phyloP scores from a whole-genome alignment of 345 rosid species.

The Gossypium arboreum region DNA sequence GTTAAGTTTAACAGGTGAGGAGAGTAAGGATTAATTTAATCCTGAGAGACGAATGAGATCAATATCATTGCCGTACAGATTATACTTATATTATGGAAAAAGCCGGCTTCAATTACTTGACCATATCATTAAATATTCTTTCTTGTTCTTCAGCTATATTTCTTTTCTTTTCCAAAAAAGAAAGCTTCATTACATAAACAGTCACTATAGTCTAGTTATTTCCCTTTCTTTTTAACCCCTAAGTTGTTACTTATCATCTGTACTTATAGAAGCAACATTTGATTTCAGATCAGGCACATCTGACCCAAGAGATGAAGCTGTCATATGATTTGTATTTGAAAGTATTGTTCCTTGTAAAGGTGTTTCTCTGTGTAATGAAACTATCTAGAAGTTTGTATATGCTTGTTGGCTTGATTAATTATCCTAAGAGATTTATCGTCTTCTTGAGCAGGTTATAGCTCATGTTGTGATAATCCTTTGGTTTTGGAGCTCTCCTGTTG shows the following conservation, averaged over 20 bases:
- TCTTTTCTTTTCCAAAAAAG: not conserved
- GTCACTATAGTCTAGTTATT: not conserved
- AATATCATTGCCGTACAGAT: not conserved
- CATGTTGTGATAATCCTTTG: not conserved
- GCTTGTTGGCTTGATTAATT: not conserved
- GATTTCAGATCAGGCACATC: conserved; percentile 50
- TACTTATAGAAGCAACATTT: conserved; percentile 16
- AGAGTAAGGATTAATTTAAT: not conserved
- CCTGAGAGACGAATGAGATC: not conserved
- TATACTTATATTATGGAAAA: not conserved
- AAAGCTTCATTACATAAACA: not conserved
- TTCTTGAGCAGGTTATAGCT: not conserved
- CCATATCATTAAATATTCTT: not conserved
- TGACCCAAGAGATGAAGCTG: conserved; percentile 42
- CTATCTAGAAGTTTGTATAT: not conserved
- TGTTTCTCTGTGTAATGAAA: conserved; percentile 8
- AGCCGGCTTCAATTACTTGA: not conserved
- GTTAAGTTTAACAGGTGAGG: not conserved
- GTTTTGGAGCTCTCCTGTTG: conserved; percentile 6
- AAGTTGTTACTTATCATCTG: not conserved
- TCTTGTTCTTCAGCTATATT: not conserved
- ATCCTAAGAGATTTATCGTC: not conserved
- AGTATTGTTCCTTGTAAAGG: conserved; percentile 50
- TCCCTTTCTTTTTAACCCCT: not conserved
- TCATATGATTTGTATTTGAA: conserved; percentile 49